phyloP scores from a whole-genome alignment of 441 rosid species.

The Kokia cookei region DNA sequence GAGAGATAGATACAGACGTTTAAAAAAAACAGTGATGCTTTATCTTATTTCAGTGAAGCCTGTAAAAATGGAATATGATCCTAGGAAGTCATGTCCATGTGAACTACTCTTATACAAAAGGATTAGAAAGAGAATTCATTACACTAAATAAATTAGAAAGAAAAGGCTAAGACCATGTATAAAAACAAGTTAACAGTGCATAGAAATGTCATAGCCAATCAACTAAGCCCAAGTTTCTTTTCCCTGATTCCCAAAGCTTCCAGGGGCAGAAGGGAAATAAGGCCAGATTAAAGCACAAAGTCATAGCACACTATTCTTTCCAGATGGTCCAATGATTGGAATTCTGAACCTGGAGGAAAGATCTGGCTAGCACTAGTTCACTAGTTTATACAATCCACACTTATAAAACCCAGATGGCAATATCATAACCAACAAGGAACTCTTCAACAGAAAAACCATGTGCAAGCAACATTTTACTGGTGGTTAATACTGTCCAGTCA shows the following conservation, averaged over 20 bases:
- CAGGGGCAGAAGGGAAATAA: not conserved
- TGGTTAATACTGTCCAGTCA: not conserved
- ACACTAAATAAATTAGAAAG: not conserved
- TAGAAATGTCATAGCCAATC: not conserved
- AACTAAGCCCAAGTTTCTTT: not conserved
- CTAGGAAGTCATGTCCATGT: not conserved
- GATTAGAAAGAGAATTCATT: not conserved
- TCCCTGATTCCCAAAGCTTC: not conserved
- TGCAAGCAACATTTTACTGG: not conserved
- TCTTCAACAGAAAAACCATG: not conserved
- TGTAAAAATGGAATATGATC: not conserved
- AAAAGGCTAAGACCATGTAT: not conserved
- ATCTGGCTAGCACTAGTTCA: not conserved
- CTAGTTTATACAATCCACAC: not conserved
- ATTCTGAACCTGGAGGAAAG: not conserved
- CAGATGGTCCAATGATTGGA: not conserved
- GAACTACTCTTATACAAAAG: not conserved
- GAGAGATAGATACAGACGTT: not conserved
- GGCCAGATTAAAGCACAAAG: not conserved
- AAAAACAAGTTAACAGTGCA: not conserved
- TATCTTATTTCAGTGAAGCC: not conserved
- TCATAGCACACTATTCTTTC: not conserved
- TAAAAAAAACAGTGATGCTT: not conserved
- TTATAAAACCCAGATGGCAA: not conserved
- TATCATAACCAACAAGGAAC: not conserved